These are phyloP conservation scores for Ophiostoma quercus DNA, from an alignment of 2,329 filamentous ascomycete species.

Conservation along the genomic window DNA sequence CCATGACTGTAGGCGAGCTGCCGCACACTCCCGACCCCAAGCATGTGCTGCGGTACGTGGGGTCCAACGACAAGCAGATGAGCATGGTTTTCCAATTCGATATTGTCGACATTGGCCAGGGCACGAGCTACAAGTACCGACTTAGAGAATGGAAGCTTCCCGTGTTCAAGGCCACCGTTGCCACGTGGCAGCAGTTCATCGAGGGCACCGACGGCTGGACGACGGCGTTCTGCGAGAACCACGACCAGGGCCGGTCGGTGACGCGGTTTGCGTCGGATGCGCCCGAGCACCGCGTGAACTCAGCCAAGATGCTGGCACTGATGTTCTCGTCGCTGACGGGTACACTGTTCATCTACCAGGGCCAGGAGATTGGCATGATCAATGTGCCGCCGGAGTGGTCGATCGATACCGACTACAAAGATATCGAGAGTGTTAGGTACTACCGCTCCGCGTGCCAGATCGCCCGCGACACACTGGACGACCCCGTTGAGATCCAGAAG, in stretches of 20 bases:
- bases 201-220: constrained; percentile 52
- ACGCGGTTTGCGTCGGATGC: constrained; percentile 47
- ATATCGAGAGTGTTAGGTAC: constrained; percentile 47
- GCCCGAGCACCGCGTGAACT: constrained; percentile 39
- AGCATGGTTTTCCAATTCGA: constrained; percentile 68
- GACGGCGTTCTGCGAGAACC: constrained; percentile 59
- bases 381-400: constrained; percentile 48
- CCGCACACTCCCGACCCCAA: constrained; percentile 55
- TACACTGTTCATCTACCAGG: constrained; percentile 56
- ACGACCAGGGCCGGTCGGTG: constrained; percentile 55
- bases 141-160: constrained; percentile 47
- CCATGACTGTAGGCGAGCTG: constrained; percentile 68
- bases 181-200: constrained; percentile 48
- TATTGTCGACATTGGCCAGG: constrained; percentile 56
- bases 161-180: constrained; percentile 40
- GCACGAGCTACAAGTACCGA: constrained; percentile 45
- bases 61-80: constrained; percentile 53
- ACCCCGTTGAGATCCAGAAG: constrained; percentile 39
- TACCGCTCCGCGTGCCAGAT: constrained; percentile 35
- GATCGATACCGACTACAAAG: constrained; percentile 42
- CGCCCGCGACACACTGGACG: constrained; percentile 27
- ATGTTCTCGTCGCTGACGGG: constrained; percentile 46
- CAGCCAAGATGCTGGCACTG: constrained; percentile 52
- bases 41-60: constrained; percentile 56
- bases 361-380: constrained; percentile 56